Evolutionary conservation across 306 rosid genomes (phyloP).

Genomic region (Prosopis cineraria): DNA sequence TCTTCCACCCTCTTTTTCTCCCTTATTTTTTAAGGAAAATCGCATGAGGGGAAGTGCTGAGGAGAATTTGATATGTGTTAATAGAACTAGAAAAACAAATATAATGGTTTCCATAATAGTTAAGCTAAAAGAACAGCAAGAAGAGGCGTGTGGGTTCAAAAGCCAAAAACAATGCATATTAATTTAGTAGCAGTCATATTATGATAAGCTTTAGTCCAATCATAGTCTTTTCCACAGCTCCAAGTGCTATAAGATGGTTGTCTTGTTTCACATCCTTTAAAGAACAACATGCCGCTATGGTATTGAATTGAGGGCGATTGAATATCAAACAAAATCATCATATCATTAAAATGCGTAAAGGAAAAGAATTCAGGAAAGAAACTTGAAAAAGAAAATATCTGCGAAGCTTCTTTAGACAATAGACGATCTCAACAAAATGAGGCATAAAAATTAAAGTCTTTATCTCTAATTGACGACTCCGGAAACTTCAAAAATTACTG

Average conservation of each 20-base stretch:
- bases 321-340: conserved; percentile 31
- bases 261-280: not conserved
- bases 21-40: not conserved
- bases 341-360: conserved; percentile 19
- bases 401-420: not conserved
- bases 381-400: not conserved
- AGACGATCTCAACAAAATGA: not conserved
- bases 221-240: not conserved
- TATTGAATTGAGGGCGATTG: conserved; percentile 27
- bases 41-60: not conserved
- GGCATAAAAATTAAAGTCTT: not conserved
- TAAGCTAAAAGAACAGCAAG: not conserved
- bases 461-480: conserved; percentile 5
- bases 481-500: not conserved
- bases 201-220: not conserved
- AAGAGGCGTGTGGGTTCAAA: not conserved
- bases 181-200: not conserved
- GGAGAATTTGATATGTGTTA: not conserved
- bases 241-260: not conserved
- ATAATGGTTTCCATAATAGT: not conserved
- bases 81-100: not conserved
- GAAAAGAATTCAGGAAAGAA: conserved; percentile 20
- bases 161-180: not conserved
- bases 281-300: conserved; percentile 3
- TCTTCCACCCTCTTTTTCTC: not conserved